A percentile compares a stretch with the other conserved stretches of the same genome.
phyloP scores from a whole-genome alignment of 352 stramenopile genomes.

The Phytophthora sansomeana region DNA sequence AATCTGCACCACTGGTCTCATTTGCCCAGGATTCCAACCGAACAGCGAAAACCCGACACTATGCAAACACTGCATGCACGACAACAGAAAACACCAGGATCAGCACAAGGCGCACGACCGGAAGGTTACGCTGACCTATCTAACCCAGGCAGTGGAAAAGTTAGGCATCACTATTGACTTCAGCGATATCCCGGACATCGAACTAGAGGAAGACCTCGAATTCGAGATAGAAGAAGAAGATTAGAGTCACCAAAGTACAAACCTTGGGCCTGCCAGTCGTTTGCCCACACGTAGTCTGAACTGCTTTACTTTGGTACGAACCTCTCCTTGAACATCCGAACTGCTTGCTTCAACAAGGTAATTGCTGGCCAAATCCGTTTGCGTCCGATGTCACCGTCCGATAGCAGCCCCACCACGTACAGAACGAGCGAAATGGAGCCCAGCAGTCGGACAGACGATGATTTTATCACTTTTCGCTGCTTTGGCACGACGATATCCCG shows the following conservation, averaged over 20 bases:
- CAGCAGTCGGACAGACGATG: constrained; percentile 36
- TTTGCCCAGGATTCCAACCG: constrained; percentile 80
- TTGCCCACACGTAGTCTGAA: no score
- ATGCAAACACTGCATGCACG: constrained; percentile 83
- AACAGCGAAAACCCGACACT: constrained; percentile 73
- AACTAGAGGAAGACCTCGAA: constrained; percentile 66
- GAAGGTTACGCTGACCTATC: constrained; percentile 52
- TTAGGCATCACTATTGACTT: constrained; percentile 66
- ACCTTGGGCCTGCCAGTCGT: background rate
- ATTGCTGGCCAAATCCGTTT: constrained; percentile 12
- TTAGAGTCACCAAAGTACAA: constrained; percentile 6
- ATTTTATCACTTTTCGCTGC: constrained; percentile 43
- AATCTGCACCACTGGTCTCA: constrained; percentile 67
- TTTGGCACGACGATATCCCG: constrained; percentile 48
- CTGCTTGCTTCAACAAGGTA: constrained; percentile 3
- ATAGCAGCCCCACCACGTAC: constrained; percentile 36
- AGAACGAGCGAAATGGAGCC: constrained; percentile 34
- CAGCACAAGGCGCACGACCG: constrained; percentile 47
- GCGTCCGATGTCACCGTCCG: constrained; percentile 11
- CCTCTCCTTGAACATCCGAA: constrained; percentile 16
- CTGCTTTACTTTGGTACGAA: constrained; percentile 13
- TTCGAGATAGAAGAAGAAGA: constrained; percentile 48
- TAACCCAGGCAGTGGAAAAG: constrained; percentile 59
- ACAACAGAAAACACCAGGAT: constrained; percentile 70
- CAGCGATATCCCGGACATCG: constrained; percentile 58